Conservation (phyloP, 1,284 basidiomycete species). For the Wallemia ichthyophaga region DNA sequence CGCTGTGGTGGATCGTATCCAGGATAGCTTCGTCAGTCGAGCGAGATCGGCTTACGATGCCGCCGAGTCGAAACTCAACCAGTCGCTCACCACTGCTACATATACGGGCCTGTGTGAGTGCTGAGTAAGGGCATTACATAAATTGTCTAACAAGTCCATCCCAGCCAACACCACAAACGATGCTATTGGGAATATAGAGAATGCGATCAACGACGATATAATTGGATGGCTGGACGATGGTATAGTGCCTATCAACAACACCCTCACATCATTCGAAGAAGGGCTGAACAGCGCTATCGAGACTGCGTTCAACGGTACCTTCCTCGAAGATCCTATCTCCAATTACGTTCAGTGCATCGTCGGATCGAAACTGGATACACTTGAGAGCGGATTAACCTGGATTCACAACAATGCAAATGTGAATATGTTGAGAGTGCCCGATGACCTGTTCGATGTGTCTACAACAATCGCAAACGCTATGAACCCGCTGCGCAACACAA, state of each 20-base stretch:
- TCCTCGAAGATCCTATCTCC: constrained; percentile 43
- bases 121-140: not conserved
- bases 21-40: not conserved
- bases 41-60: not conserved
- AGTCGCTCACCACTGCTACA: constrained; percentile 4
- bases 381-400: constrained; percentile 72
- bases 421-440: constrained; percentile 25
- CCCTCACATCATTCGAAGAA: constrained; percentile 20
- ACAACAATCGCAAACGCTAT: not conserved
- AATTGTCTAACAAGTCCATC: not conserved
- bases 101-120: constrained; percentile 2
- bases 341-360: constrained; percentile 68
- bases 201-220: constrained; percentile 47
- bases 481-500: not conserved
- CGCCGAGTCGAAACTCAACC: not conserved
- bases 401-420: constrained; percentile 59
- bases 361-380: constrained; percentile 54
- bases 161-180: constrained; percentile 37
- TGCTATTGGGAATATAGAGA: constrained; percentile 35
- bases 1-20: not conserved
- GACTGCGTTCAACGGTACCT: constrained; percentile 1
- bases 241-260: constrained; percentile 35
- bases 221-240: constrained; percentile 89
- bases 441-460: not conserved
- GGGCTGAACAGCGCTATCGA: constrained; percentile 15